phyloP scores from a whole-genome alignment of 2,329 filamentous ascomycete genomes.

The Epichloe uncinata region DNA sequence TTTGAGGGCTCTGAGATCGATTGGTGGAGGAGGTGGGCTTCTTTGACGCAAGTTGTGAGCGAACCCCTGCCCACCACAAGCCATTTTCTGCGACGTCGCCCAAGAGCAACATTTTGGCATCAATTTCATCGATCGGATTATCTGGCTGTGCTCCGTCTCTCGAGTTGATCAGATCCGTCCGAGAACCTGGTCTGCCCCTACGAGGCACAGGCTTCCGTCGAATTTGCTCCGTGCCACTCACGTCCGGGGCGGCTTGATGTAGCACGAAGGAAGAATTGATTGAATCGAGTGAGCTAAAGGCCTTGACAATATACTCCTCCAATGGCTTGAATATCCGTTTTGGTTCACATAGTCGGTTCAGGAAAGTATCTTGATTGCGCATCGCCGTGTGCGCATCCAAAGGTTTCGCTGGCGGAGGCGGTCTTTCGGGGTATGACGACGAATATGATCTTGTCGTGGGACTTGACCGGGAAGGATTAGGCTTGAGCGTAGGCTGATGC shows the following conservation, averaged over 20 bases:
- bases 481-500: slow-evolving; percentile 24
- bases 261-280: slow-evolving; percentile 67
- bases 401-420: slow-evolving; percentile 11
- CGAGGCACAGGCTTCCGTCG: slow-evolving; percentile 15
- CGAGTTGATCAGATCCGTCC: neutral
- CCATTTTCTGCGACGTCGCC: slow-evolving; percentile 72
- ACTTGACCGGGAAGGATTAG: slow-evolving; percentile 16
- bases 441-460: slow-evolving; percentile 26
- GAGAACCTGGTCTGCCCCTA: slow-evolving; percentile 3
- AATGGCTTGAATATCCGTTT: slow-evolving; percentile 59
- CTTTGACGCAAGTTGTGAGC: neutral
- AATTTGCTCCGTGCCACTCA: slow-evolving; percentile 13
- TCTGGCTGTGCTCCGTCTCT: slow-evolving; percentile 10
- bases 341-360: slow-evolving; percentile 20
- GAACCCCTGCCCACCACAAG: slow-evolving; percentile 62
- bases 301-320: slow-evolving; percentile 62
- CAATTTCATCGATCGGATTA: slow-evolving; percentile 36
- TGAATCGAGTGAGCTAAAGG: slow-evolving; percentile 55
- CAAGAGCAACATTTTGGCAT: slow-evolving; percentile 60
- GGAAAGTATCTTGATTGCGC: slow-evolving; percentile 6
- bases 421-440: slow-evolving; percentile 30
- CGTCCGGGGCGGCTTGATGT: slow-evolving; percentile 21
- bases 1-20: slow-evolving; percentile 2
- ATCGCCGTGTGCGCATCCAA: slow-evolving; percentile 8
- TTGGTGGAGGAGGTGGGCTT: neutral